A percentile compares a stretch with the other conserved stretches of the same genome.
These are phyloP conservation scores for Leccinum disarticulatum DNA, from an alignment of 768 basidiomycete genomes.

Conservation along the genomic window DNA sequence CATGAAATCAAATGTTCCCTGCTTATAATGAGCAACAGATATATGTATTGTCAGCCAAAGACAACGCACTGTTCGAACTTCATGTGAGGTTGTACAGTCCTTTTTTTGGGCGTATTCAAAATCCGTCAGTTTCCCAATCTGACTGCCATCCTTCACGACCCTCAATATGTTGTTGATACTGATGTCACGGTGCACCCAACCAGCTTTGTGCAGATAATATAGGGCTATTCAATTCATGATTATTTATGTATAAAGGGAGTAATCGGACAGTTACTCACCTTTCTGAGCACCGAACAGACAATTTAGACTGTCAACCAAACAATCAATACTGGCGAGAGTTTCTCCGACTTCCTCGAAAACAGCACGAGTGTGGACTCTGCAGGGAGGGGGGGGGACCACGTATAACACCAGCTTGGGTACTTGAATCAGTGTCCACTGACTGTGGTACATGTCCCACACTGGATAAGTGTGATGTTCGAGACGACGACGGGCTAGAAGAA, in stretches of 20 bases:
- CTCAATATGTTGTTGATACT: slow-evolving; percentile 4
- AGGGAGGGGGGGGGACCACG: no score
- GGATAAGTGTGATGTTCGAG: no score
- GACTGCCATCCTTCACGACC: background rate
- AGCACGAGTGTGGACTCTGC: background rate
- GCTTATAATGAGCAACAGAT: no score
- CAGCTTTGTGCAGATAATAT: slow-evolving; percentile 4
- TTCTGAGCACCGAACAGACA: background rate
- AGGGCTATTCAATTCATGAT: background rate
- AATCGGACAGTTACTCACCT: background rate
- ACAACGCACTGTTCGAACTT: slow-evolving; percentile 11
- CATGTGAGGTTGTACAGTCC: background rate
- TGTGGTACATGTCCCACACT: no score
- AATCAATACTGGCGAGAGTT: background rate
- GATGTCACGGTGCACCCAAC: slow-evolving; percentile 9
- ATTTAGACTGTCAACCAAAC: background rate
- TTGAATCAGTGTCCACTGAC: no score
- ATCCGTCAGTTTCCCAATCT: slow-evolving; percentile 12
- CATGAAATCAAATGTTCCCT: no score
- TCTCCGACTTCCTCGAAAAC: background rate
- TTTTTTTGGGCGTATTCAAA: slow-evolving; percentile 11
- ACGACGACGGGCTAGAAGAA: no score
- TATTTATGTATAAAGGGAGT: background rate
- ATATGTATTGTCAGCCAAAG: background rate
- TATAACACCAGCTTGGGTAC: no score